Evolutionary conservation across 805 yeast genomes (phyloP).

Genomic region (Yarrowia phangngaensis): DNA sequence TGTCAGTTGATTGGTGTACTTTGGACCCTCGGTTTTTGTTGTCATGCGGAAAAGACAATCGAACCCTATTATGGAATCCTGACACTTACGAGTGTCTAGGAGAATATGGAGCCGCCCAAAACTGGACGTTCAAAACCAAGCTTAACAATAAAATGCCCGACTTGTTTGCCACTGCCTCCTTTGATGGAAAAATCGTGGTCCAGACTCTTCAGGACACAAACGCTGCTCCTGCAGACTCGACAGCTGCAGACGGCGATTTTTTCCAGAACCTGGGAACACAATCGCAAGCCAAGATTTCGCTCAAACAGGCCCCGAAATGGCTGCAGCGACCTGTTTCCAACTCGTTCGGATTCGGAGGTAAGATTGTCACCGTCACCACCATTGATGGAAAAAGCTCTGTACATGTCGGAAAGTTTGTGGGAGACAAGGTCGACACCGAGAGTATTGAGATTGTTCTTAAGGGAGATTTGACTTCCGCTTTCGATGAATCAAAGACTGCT

Average conservation of each 20-base stretch:
- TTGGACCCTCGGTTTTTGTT: slow-evolving; percentile 74
- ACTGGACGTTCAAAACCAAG: slow-evolving; percentile 86
- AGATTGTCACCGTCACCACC: slow-evolving; percentile 56
- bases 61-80: slow-evolving; percentile 89
- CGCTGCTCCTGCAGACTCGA: slow-evolving; percentile 47
- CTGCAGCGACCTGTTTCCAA: slow-evolving; percentile 68
- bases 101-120: slow-evolving; percentile 84
- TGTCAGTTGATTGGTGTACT: slow-evolving; percentile 90
- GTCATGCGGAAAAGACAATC: slow-evolving; percentile 90
- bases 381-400: slow-evolving; percentile 45
- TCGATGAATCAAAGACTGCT: slow-evolving; percentile 21
- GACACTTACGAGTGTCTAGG: slow-evolving; percentile 66
- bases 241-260: slow-evolving; percentile 55
- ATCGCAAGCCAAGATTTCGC: slow-evolving; percentile 49
- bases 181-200: slow-evolving; percentile 74
- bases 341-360: slow-evolving; percentile 91
- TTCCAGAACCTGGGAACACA: slow-evolving; percentile 66
- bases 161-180: slow-evolving; percentile 59
- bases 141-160: slow-evolving; percentile 91
- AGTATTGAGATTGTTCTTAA: slow-evolving; percentile 56
- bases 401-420: slow-evolving; percentile 45
- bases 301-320: slow-evolving; percentile 88
- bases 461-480: slow-evolving; percentile 44
- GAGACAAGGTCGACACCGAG: slow-evolving; percentile 39
- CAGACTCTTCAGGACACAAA: slow-evolving; percentile 84